Evolutionary conservation across 352 stramenopile genomes (phyloP), one percentile per base, ranked within the genome.

Genomic region (Pythium myriotylum): DNA sequence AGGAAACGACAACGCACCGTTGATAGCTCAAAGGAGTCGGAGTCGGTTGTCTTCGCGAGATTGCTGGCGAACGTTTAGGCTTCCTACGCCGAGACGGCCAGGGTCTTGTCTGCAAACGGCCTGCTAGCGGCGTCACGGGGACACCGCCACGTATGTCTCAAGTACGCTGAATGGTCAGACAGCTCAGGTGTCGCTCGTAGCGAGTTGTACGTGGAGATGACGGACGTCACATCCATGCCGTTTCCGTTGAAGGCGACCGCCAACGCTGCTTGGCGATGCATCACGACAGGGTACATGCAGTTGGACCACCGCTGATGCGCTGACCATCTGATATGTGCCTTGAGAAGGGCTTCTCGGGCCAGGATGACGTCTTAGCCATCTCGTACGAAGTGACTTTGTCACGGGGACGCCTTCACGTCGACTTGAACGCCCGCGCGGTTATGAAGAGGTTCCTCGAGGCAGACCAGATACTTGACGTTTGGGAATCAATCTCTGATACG

Each of bases 101-200:
- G 54, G 13, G 51, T 80, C 3, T 70, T 83, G 12, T 49, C 64
- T 54, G 62, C 62, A 0, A 86, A 83, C 23, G 77, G 74, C 2
- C 67, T 89, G 2, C 42, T 40, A 24, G 27, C 12, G 10, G 59
- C 51, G 4, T 17, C 50, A 19, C 45, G 33, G 14, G 59, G 59
- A 16, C 50, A 61, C 32, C 59, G 59, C 9, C 8, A 22, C 9
- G 35, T 67, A 1, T 14, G 43, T 3, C 16, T 61, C 41, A 65
- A 53, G 57, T 10, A 50, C 4, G 33, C 29, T 26, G 19, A 14
- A 5, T 17, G 22, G 16, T 3, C 1, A 19, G 32, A 5, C 13
- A 12, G n/a, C 35, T n/a, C 33, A 14, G 20, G 19, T 41, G 10
- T 7, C 1, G 29, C 17, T 35, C 29, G 29, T 10, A 35, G 32